Conservation (phyloP, 1,284 basidiomycete species). For the Vanrija pseudolonga region DNA sequence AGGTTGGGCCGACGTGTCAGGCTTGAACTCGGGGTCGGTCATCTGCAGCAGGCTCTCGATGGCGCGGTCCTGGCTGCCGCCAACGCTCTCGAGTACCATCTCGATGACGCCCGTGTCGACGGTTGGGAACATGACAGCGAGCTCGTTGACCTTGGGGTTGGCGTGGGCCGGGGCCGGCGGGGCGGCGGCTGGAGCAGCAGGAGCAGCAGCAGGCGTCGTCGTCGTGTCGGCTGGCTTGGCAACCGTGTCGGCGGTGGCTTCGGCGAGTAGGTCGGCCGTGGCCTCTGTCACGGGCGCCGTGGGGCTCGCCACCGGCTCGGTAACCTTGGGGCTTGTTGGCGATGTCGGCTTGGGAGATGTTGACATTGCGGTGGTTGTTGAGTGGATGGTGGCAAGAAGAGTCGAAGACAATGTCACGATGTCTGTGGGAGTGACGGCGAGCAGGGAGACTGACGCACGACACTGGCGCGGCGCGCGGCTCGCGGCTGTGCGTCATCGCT, state of each 20-base stretch:
- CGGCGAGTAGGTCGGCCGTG: neutral
- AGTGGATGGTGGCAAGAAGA: neutral
- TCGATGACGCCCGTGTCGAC: slow-evolving; percentile 44
- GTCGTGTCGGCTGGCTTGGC: neutral
- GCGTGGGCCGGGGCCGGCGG: slow-evolving; percentile 7
- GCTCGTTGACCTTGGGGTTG: slow-evolving; percentile 36
- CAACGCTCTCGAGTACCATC: slow-evolving; percentile 43
- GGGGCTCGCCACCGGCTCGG: neutral
- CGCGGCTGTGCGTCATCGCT: neutral
- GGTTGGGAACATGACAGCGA: slow-evolving; percentile 39
- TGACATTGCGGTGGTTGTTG: neutral
- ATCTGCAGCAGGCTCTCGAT: slow-evolving; percentile 46
- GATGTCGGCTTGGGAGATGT: neutral
- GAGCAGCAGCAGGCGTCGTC: neutral
- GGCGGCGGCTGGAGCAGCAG: neutral
- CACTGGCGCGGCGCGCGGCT: neutral
- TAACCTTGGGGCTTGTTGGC: neutral
- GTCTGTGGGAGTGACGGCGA: neutral
- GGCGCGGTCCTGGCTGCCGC: slow-evolving; percentile 41
- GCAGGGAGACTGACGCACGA: neutral
- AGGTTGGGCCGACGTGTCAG: slow-evolving; percentile 22
- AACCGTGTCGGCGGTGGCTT: neutral
- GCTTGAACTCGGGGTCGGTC: slow-evolving; percentile 48
- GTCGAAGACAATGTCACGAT: neutral
- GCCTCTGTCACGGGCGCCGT: neutral